Percentiles rank a stretch among this genome's conserved stretches.
phyloP scores from a whole-genome alignment of 73 alveolate genomes.

The Durusdinium trenchii region DNA sequence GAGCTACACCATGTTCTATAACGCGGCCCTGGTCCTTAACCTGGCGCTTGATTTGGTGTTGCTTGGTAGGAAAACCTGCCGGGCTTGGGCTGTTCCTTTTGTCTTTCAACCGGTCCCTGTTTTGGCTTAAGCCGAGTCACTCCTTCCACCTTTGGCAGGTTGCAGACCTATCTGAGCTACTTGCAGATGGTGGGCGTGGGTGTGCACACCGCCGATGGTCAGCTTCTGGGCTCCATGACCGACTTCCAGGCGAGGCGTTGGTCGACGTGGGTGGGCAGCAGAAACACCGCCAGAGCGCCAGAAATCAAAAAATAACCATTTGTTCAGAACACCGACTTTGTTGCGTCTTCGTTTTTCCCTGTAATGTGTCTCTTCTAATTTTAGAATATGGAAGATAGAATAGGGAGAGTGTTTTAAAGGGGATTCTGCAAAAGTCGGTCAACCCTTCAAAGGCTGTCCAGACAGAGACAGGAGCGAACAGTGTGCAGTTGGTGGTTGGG shows the following conservation, averaged over 20 bases:
- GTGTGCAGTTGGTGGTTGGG: too few relatives aligned
- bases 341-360: too few relatives aligned
- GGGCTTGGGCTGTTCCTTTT: neutral
- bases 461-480: too few relatives aligned
- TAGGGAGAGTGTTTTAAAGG: too few relatives aligned
- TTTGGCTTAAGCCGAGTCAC: neutral
- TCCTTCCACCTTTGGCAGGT: neutral
- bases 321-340: too few relatives aligned
- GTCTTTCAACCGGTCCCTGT: too few relatives aligned
- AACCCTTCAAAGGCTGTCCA: too few relatives aligned
- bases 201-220: slow-evolving; percentile 74
- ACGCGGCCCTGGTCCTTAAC: slow-evolving; percentile 69
- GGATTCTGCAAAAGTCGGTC: too few relatives aligned
- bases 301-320: too few relatives aligned
- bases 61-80: neutral
- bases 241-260: slow-evolving; percentile 58
- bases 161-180: slow-evolving; percentile 25
- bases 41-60: slow-evolving; percentile 26
- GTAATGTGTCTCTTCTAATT: neutral
- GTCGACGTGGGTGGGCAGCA: too few relatives aligned
- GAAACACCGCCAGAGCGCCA: too few relatives aligned
- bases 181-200: slow-evolving; percentile 43
- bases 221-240: slow-evolving; percentile 76
- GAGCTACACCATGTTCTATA: slow-evolving; percentile 62
- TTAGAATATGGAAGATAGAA: neutral